phyloP scores from a whole-genome alignment of 495 filamentous ascomycete genomes.

The Trichoderma erinaceum region DNA sequence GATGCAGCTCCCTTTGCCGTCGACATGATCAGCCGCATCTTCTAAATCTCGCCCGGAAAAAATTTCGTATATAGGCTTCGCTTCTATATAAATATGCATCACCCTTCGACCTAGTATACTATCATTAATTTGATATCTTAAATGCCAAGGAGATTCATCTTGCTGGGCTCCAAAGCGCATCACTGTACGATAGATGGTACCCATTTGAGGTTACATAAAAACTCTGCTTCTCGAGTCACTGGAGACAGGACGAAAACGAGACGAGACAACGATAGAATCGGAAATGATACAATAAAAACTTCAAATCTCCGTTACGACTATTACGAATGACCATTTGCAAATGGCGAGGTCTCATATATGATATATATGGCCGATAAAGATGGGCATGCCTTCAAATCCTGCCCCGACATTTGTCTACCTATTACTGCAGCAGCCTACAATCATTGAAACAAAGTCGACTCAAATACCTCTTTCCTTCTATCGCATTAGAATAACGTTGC shows the following conservation, averaged over 20 bases:
- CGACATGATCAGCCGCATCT: constrained; percentile 67
- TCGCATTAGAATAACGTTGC: neutral
- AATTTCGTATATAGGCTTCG: neutral
- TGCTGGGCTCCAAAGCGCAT: neutral
- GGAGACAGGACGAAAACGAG: neutral
- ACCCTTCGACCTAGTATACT: neutral
- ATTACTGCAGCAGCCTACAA: neutral
- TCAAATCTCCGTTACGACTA: neutral
- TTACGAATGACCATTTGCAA: too few species aligned
- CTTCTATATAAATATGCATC: neutral
- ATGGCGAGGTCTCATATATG: neutral
- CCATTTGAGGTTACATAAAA: neutral
- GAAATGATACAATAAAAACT: neutral
- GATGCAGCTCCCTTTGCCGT: constrained; percentile 72
- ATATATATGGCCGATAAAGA: neutral
- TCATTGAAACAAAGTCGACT: neutral
- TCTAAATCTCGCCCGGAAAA: constrained; percentile 40
- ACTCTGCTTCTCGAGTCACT: neutral
- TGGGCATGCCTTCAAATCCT: neutral
- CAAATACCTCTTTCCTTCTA: neutral
- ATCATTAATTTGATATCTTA: neutral
- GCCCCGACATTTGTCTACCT: neutral
- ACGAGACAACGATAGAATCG: neutral
- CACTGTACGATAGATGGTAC: constrained; percentile 4
- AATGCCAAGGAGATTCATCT: neutral